Evolutionary conservation across 345 rosid genomes (phyloP).

Genomic region (Erysimum cheiranthoides): DNA sequence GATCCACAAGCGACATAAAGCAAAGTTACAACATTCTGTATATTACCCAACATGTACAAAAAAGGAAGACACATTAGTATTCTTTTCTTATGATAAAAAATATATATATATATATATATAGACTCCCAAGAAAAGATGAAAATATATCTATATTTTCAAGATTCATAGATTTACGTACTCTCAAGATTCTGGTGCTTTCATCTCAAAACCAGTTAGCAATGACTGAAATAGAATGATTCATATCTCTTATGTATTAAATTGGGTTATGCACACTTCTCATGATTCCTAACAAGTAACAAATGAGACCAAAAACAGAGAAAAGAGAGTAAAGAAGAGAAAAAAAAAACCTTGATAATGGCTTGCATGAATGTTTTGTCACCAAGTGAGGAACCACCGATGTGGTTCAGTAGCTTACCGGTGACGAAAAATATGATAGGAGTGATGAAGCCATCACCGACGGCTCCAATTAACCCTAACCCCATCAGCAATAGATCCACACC

Average conservation of each 20-base stretch:
- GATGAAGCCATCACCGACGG: constrained; percentile 67
- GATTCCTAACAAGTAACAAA: neutral
- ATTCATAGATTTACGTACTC: too few relatives aligned
- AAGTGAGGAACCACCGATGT: neutral
- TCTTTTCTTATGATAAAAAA: neutral
- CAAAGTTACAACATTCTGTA: constrained; percentile 69
- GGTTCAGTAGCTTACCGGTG: neutral
- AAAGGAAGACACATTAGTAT: neutral
- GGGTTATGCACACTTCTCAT: neutral
- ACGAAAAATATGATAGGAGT: constrained; percentile 47
- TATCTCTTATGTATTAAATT: too few relatives aligned
- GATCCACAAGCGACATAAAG: constrained; percentile 69
- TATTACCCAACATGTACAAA: neutral
- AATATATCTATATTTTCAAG: too few relatives aligned
- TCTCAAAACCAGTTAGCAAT: neutral
- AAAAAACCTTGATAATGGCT: neutral
- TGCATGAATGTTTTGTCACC: neutral
- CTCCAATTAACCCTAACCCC: constrained; percentile 68
- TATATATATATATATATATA: too few relatives aligned
- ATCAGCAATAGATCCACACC: constrained; percentile 59
- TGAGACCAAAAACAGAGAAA: neutral
- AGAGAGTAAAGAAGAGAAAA: neutral
- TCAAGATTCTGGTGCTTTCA: too few relatives aligned
- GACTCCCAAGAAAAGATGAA: too few relatives aligned
- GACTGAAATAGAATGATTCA: neutral